Evolutionary conservation across 768 basidiomycete species (phyloP), one percentile per base, ranked within the genome.

Genomic region (Suillus cothurnatus): DNA sequence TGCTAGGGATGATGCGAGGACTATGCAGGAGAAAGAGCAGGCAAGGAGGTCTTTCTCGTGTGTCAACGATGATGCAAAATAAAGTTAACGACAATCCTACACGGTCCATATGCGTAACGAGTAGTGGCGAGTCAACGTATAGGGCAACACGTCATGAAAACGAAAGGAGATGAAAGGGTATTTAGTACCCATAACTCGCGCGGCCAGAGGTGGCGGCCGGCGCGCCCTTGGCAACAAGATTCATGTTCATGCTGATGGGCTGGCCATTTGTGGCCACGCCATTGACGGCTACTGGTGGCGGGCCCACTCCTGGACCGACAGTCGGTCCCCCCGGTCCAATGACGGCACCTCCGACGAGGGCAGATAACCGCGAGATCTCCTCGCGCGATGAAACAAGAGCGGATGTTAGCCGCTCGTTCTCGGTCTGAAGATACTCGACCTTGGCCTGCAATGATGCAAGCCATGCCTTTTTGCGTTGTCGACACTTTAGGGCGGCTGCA

Each of bases 391-490:
- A 86, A 43, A 93, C 89, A 32, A 98, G 88, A 11, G 95, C 95
- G 11, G 87, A 84, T 38, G 93, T 90, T 31, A 99, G 87, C 28
- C 94, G 89, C 76, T 99, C 97, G 78, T 99, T 99, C 79, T 99
- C 97, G 68, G 90, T 88, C n/a, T 85, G 82, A 47, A 99, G 86
- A 70, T 82, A 92, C 75, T 99, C 97, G 78, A 97, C 95, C 72
- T 96, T 96, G 47, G 90, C 87, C 77, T 99, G 97, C 21, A 99
- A 83, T 67, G 93, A 90, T 34, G 89, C 85, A 17, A 99, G 86
- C 97, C 97, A 99, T 6, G 95, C 95, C 78, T 99, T 99, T 80
- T 99, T 99, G 65, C 97, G 92, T 75, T 99, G 97, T 41, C 97
- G 94, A 79, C 97, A 99, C 80, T 99, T 99, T 70, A 99, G 88